Conservation (phyloP, 2,329 filamentous ascomycete genomes). For the Xylaria sp. region DNA sequence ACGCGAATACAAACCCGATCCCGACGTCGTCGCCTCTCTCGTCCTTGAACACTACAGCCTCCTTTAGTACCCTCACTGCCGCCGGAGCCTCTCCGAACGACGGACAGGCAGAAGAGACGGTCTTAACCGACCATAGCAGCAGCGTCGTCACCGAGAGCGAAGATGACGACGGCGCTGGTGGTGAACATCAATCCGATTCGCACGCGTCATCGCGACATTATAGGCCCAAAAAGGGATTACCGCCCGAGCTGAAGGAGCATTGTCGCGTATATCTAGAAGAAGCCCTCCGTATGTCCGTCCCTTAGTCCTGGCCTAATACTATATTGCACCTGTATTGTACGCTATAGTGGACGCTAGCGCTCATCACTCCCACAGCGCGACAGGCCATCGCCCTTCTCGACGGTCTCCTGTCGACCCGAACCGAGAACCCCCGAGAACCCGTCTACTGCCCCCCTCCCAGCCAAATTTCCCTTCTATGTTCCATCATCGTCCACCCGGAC, state of each 20-base stretch:
- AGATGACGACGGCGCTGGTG: not conserved
- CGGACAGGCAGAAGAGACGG: not conserved
- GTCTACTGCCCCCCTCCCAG: slow-evolving; percentile 75
- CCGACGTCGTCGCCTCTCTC: slow-evolving; percentile 33
- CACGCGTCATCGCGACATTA: slow-evolving; percentile 57
- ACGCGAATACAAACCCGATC: not conserved
- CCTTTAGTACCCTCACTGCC: slow-evolving; percentile 16
- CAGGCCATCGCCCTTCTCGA: slow-evolving; percentile 73
- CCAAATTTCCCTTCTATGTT: slow-evolving; percentile 81
- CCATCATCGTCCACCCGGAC: slow-evolving; percentile 82
- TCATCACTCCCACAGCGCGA: slow-evolving; percentile 51
- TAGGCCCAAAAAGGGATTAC: slow-evolving; percentile 62
- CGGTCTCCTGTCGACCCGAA: slow-evolving; percentile 68
- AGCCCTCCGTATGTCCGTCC: slow-evolving; percentile 67
- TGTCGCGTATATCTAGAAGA: slow-evolving; percentile 81
- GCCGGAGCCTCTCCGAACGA: slow-evolving; percentile 15
- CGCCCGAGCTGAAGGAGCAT: slow-evolving; percentile 72
- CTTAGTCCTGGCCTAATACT: slow-evolving; percentile 14
- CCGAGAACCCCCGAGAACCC: slow-evolving; percentile 48
- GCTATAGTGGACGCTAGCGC: no score
- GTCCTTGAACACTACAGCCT: slow-evolving; percentile 22
- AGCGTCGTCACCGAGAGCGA: not conserved
- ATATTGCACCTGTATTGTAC: not conserved
- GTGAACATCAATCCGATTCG: not conserved
- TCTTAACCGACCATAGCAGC: not conserved